Percentiles rank a stretch among this genome's conserved stretches.
phyloP scores from a whole-genome alignment of 768 basidiomycete genomes.

The Mycena metata region DNA sequence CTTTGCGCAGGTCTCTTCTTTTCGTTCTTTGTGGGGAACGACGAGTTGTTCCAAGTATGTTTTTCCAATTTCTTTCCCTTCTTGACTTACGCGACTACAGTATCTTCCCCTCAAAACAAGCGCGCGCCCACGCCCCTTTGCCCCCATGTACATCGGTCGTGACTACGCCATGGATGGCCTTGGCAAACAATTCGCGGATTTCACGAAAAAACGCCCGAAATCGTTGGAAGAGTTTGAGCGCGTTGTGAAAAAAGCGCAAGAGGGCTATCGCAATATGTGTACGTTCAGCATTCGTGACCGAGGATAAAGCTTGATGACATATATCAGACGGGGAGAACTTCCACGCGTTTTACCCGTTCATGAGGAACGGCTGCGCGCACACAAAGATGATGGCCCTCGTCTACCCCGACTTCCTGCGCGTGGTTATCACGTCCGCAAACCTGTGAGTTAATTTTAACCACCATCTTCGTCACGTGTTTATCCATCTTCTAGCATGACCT shows the following conservation, averaged over 20 bases:
- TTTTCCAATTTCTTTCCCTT: no score
- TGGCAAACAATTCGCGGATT: background rate
- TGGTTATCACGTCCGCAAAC: conserved; percentile 27
- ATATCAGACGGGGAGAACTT: conserved; percentile 20
- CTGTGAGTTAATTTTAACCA: conserved; percentile 1
- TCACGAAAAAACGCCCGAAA: background rate
- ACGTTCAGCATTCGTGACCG: background rate
- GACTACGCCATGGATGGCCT: background rate
- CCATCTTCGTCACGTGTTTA: background rate
- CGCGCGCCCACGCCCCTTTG: background rate
- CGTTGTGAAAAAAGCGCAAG: background rate
- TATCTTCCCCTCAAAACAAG: conserved; percentile 11
- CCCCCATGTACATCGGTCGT: conserved; percentile 13
- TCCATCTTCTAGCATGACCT: background rate
- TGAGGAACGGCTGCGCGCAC: conserved; percentile 18
- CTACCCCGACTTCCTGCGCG: conserved; percentile 19
- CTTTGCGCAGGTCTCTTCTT: conserved; percentile 7
- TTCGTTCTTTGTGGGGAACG: conserved; percentile 17
- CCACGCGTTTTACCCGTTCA: conserved; percentile 9
- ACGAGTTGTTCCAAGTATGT: conserved; percentile 2
- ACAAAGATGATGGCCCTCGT: conserved; percentile 19
- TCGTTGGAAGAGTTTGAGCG: background rate
- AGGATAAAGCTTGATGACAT: no score
- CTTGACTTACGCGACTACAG: background rate
- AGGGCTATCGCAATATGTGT: background rate